phyloP scores from a whole-genome alignment of 176 grass and related monocot species.

The Raddia distichophylla region DNA sequence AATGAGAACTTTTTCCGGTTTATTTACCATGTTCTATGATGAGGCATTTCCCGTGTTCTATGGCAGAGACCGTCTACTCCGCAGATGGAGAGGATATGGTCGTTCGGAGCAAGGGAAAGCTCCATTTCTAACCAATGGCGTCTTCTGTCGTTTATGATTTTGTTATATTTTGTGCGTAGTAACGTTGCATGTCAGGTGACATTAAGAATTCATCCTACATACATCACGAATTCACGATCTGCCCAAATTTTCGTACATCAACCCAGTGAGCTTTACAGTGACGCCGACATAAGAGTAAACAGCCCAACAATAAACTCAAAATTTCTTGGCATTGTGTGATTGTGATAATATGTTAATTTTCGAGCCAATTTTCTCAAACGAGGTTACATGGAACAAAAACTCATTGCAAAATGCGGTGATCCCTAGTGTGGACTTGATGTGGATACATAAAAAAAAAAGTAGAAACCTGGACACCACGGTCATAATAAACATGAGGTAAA shows the following conservation, averaged over 20 bases:
- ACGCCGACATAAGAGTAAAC: not conserved
- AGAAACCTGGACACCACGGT: conserved; percentile 7
- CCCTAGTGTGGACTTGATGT: conserved; percentile 3
- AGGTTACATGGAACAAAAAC: not conserved
- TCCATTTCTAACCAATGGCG: not conserved
- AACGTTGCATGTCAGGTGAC: not conserved
- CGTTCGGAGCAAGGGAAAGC: no score
- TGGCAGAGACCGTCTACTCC: no score
- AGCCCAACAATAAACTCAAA: not conserved
- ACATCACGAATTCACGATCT: not conserved
- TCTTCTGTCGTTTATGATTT: not conserved
- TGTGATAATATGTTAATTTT: not conserved
- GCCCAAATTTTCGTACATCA: not conserved
- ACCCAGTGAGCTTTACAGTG: not conserved
- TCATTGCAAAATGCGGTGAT: conserved; percentile 6
- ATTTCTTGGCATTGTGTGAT: conserved; percentile 17
- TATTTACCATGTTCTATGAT: no score
- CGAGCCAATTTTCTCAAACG: not conserved
- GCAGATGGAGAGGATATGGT: no score
- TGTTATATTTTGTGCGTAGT: not conserved
- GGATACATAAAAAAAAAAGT: not conserved
- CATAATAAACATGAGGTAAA: conserved; percentile 11
- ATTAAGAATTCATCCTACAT: not conserved
- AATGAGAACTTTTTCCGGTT: no score
- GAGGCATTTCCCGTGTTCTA: no score